Evolutionary conservation across 2,329 filamentous ascomycete species (phyloP).

Genomic region (Paracorniculantispora psalliotae): DNA sequence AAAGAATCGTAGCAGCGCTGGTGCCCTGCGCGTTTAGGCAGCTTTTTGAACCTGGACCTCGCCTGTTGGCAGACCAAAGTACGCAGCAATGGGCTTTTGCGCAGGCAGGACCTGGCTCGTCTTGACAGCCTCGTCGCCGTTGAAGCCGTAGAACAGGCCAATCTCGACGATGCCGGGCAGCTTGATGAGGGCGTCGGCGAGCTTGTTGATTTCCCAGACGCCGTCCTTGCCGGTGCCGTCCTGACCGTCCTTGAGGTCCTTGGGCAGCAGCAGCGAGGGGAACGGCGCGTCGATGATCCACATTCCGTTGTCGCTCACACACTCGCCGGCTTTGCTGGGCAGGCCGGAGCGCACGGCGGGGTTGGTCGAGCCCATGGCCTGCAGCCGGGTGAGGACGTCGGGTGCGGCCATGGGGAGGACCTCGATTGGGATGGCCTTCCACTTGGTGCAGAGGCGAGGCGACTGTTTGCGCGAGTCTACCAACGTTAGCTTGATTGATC

Average conservation of each 20-base stretch:
- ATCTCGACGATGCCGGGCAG: constrained; percentile 88
- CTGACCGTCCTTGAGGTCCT: constrained; percentile 45
- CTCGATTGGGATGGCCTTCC: constrained; percentile 88
- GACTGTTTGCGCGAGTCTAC: constrained; percentile 88
- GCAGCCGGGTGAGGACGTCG: constrained; percentile 69
- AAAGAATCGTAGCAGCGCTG: not conserved
- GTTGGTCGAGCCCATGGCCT: constrained; percentile 64
- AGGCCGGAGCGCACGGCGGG: constrained; percentile 69
- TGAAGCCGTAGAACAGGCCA: constrained; percentile 80
- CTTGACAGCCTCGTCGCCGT: constrained; percentile 60
- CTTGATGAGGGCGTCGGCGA: constrained; percentile 70
- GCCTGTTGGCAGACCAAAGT: constrained; percentile 87
- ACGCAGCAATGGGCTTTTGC: constrained; percentile 88
- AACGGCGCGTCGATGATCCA: constrained; percentile 94
- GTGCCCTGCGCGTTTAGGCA: not conserved
- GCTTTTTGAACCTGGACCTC: constrained; percentile 48
- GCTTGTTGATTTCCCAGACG: constrained; percentile 71
- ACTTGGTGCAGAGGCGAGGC: constrained; percentile 64
- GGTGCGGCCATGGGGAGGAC: constrained; percentile 80
- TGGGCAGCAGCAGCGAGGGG: constrained; percentile 60
- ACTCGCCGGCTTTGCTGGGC: constrained; percentile 73
- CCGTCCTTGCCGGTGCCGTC: constrained; percentile 50
- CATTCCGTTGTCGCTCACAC: constrained; percentile 55
- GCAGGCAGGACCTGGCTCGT: constrained; percentile 59
- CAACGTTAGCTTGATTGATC: not conserved